Evolutionary conservation across 176 grass and related monocot genomes (phyloP), one percentile per base, ranked within the genome.

Genomic region (Cenchrus purpureus): DNA sequence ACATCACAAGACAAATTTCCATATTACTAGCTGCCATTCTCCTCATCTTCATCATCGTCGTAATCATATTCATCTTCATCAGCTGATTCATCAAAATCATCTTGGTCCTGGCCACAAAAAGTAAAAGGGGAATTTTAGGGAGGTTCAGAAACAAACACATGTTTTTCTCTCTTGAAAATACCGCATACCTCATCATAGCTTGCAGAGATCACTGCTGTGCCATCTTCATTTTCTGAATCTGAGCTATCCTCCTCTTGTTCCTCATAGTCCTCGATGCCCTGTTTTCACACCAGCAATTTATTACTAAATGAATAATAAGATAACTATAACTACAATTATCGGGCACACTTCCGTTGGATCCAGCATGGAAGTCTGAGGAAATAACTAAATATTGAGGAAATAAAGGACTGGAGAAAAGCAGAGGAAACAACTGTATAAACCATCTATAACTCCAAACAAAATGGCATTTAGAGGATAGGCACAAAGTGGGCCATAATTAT

Each of bases 251-350:
- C 79, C 10, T 57, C 76, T 77, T 78, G 29, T 87, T 88, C 89
- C 43, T 91, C 87, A 29, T 87, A 83, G 31, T 79, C 89, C 57
- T 89, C 87, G 37, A 98, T 91, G 42, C 91, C 93, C 97, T 98
- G 61, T 79, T 88, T 88, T 84, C 13, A 59, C 15, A 82, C 55
- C 9, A 88, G 76, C 46, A 67, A 78, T 31, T 55, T 4, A 73
- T 40, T 59, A 68, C 42, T 22, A 60, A 40, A 20, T 17, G 56
- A 68, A 80, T 9, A 46, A 16, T 37, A 78, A 29, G 6, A 66
- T 68, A 11, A 43, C 32, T 51, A 78, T 8, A 65, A 44, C 37
- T n/a, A 72, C 56, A 63, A 45, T 57, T 78, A 56, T 72, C 19
- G 65, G 71, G 65, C 55, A 20, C 13, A 51, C 16, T 80, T 60